A percentile compares a stretch with the other conserved stretches of the same genome.
Evolutionary conservation across 2,329 filamentous ascomycete genomes (phyloP).

Genomic region (Cryphonectria carpinicola): DNA sequence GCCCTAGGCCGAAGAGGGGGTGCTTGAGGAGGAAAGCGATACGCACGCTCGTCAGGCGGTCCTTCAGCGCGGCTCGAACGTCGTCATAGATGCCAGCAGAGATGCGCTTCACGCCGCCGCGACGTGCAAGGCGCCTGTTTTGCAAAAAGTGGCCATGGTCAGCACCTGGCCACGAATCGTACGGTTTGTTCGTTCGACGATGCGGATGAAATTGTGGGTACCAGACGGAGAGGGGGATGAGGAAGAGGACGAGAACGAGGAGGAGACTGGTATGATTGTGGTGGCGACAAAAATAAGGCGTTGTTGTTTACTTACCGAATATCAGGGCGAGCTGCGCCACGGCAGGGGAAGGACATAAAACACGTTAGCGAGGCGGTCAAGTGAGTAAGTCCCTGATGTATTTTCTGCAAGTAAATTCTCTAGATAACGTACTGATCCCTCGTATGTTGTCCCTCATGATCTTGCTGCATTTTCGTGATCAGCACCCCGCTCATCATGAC

Average conservation of each 20-base stretch:
- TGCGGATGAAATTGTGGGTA: background rate
- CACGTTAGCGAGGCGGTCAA: slow-evolving; percentile 4
- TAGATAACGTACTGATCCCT: slow-evolving; percentile 53
- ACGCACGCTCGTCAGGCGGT: slow-evolving; percentile 52
- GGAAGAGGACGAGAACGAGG: no score
- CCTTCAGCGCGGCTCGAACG: slow-evolving; percentile 54
- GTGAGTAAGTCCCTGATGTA: background rate
- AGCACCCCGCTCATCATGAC: background rate
- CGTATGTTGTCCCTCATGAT: slow-evolving; percentile 51
- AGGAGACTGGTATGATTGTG: background rate
- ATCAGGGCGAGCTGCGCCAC: slow-evolving; percentile 28
- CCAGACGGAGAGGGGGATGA: background rate
- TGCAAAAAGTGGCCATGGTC: background rate
- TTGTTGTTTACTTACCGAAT: slow-evolving; percentile 21
- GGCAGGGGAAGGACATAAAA: background rate
- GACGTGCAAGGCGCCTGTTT: slow-evolving; percentile 68
- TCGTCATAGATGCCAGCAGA: slow-evolving; percentile 68
- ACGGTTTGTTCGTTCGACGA: background rate
- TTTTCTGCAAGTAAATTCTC: background rate
- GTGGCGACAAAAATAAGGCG: background rate
- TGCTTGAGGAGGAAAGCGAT: background rate
- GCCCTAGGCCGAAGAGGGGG: no score
- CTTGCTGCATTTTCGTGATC: slow-evolving; percentile 44
- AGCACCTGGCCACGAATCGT: slow-evolving; percentile 3
- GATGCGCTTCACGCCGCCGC: slow-evolving; percentile 78